Conservation (phyloP, 192 early-diverging fungal species). For the Coemansia sp. region DNA sequence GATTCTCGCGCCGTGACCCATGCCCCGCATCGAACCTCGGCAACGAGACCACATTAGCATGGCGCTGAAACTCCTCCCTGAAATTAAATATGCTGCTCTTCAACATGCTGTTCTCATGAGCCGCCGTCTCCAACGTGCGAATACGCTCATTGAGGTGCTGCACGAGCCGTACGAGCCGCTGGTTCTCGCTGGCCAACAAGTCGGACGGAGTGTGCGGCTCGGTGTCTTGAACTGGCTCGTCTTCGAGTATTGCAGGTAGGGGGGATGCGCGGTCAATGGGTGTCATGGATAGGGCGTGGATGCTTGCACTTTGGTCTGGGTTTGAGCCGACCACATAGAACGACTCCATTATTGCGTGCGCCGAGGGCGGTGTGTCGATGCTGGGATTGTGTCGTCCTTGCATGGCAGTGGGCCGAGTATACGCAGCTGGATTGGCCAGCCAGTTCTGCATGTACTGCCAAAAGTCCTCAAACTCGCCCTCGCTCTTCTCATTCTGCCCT, state of each 20-base stretch:
- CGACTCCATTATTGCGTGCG: constrained; percentile 47
- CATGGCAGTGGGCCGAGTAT: constrained; percentile 27
- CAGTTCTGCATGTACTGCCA: constrained; percentile 56
- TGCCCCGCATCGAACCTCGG: constrained; percentile 22
- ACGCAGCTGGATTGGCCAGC: constrained; percentile 48
- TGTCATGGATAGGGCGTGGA: constrained; percentile 20
- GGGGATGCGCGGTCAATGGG: constrained; percentile 18
- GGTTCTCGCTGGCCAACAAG: constrained; percentile 30
- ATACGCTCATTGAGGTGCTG: constrained; percentile 36
- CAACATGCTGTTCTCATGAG: constrained; percentile 54
- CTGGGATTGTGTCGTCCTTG: neutral
- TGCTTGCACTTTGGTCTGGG: constrained; percentile 34
- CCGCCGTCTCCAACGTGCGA: constrained; percentile 43
- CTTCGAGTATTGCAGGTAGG: constrained; percentile 21
- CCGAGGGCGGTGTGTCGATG: constrained; percentile 4
- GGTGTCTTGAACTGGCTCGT: constrained; percentile 7
- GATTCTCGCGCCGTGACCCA: constrained; percentile 10
- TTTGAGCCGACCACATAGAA: constrained; percentile 49
- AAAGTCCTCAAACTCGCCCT: constrained; percentile 52
- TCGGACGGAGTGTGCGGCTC: neutral
- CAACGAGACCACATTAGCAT: constrained; percentile 42
- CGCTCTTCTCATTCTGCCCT: constrained; percentile 14
- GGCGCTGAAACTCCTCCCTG: constrained; percentile 51
- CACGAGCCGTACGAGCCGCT: constrained; percentile 19
- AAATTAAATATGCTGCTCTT: constrained; percentile 56